Conservation (phyloP, 257 asterid genomes). For the Jasminum sambac region DNA sequence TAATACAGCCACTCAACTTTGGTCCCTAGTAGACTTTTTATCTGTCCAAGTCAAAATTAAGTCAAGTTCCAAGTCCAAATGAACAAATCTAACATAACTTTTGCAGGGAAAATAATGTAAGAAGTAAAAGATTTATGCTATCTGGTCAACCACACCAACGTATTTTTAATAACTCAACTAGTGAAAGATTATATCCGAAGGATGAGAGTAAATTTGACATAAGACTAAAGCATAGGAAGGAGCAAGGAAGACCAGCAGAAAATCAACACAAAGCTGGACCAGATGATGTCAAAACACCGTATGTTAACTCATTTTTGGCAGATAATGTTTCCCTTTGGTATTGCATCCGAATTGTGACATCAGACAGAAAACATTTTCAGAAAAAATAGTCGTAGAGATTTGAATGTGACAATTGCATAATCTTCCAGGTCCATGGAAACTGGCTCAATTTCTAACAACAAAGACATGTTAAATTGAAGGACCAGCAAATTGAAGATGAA, state of each 20-base stretch:
- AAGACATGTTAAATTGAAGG: neutral
- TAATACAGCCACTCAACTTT: constrained; percentile 92
- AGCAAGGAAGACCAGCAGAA: neutral
- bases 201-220: neutral
- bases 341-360: neutral
- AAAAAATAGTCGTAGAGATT: neutral
- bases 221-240: neutral
- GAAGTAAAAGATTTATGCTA: neutral
- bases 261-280: neutral
- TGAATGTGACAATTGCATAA: neutral
- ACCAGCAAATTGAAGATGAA: neutral
- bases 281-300: neutral
- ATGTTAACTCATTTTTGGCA: neutral
- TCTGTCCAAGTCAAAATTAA: constrained; percentile 40
- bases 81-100: too few relatives aligned
- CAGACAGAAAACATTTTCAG: neutral
- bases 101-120: neutral
- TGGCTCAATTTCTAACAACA: neutral
- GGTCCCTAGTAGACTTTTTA: constrained; percentile 80
- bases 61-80: constrained; percentile 6
- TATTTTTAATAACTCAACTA: neutral
- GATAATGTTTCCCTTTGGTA: neutral
- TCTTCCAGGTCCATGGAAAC: neutral
- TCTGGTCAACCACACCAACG: constrained; percentile 6
- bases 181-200: neutral